phyloP scores from a whole-genome alignment of 371 early-diverging fungal species.

The Syncephalastrum contaminatum region DNA sequence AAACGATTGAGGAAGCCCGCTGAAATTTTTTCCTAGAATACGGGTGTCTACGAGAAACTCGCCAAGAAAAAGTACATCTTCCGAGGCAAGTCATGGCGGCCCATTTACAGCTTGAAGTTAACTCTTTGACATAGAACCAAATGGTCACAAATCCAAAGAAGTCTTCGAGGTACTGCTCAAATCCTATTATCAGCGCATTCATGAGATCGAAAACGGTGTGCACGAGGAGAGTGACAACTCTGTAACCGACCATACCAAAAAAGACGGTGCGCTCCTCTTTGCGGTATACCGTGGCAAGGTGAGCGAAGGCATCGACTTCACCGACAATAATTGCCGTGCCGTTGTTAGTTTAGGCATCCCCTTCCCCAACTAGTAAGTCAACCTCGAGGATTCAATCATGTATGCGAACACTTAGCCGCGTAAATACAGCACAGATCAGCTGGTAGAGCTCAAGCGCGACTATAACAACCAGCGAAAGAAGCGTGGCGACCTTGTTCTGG shows the following conservation, averaged over 20 bases:
- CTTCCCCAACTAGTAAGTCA: slow-evolving; percentile 59
- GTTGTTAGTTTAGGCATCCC: slow-evolving; percentile 94
- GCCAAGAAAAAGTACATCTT: slow-evolving; percentile 27
- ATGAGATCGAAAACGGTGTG: slow-evolving; percentile 5
- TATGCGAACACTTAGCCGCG: neutral
- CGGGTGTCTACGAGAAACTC: slow-evolving; percentile 36
- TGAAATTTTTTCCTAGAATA: slow-evolving; percentile 13
- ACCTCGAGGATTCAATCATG: too few species aligned
- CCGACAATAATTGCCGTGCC: slow-evolving; percentile 84
- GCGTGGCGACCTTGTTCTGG: slow-evolving; percentile 12
- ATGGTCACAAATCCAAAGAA: slow-evolving; percentile 19
- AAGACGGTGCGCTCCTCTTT: slow-evolving; percentile 61
- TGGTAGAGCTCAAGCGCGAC: slow-evolving; percentile 36
- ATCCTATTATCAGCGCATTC: slow-evolving; percentile 43
- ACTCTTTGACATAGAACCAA: neutral
- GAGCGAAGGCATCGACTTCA: slow-evolving; percentile 95
- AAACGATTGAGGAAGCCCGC: neutral
- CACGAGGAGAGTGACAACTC: neutral
- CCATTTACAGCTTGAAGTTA: neutral
- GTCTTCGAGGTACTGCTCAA: slow-evolving; percentile 56
- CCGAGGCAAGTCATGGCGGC: slow-evolving; percentile 17
- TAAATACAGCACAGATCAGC: slow-evolving; percentile 31
- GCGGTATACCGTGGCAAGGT: slow-evolving; percentile 88
- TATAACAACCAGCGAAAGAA: slow-evolving; percentile 33
- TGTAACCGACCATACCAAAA: slow-evolving; percentile 5